phyloP scores from a whole-genome alignment of 441 rosid species.

The Macaranga tanarius region DNA sequence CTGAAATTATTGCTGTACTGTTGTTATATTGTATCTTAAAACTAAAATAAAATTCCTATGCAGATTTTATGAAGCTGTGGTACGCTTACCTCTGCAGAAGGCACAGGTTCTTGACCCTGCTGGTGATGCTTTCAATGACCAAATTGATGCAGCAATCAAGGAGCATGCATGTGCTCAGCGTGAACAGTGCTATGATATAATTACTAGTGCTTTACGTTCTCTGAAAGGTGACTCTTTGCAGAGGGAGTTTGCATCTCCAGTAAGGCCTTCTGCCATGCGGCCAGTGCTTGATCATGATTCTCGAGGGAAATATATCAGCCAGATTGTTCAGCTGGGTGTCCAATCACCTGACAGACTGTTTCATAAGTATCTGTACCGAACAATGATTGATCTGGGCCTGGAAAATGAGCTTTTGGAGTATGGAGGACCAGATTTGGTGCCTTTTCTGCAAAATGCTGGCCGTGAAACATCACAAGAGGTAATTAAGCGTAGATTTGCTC shows the following conservation, averaged over 20 bases:
- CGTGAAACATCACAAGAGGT: constrained; percentile 71
- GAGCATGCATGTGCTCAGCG: constrained; percentile 80
- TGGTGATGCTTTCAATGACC: constrained; percentile 90
- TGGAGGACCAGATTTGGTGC: constrained; percentile 98
- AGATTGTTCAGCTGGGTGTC: constrained; percentile 93
- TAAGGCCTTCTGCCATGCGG: constrained; percentile 41
- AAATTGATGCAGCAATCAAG: constrained; percentile 68
- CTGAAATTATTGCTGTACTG: constrained; percentile 14
- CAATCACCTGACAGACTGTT: constrained; percentile 87
- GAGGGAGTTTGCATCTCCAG: constrained; percentile 58
- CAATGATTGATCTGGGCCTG: constrained; percentile 88
- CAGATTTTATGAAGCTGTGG: constrained; percentile 99
- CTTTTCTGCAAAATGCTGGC: constrained; percentile 84
- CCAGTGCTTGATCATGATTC: constrained; percentile 70
- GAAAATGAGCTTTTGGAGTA: constrained; percentile 92
- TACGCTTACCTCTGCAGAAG: constrained; percentile 86
- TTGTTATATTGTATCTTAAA: constrained; percentile 22
- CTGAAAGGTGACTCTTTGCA: constrained; percentile 53
- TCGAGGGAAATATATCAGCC: constrained; percentile 73
- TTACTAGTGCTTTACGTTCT: constrained; percentile 70
- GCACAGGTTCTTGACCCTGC: constrained; percentile 91
- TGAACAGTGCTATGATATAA: constrained; percentile 87
- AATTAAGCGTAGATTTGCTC: neutral
- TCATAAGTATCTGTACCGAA: constrained; percentile 72
- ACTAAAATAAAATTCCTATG: constrained; percentile 27